Evolutionary conservation across 2,329 filamentous ascomycete species (phyloP).

Genomic region (Hirsutella rhossiliensis): DNA sequence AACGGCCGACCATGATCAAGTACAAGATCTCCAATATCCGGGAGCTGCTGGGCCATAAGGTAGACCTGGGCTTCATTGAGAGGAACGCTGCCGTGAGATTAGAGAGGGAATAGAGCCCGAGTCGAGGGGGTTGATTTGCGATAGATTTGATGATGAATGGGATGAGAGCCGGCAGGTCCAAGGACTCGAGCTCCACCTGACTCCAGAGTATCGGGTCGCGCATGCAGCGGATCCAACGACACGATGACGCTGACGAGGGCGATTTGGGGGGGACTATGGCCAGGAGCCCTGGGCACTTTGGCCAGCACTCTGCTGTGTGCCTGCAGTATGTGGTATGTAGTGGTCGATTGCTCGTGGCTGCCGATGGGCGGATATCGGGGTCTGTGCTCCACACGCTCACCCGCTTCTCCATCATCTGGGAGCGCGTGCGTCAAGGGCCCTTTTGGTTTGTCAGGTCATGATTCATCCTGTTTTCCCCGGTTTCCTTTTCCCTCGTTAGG

Average conservation of each 20-base stretch:
- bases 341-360: background rate
- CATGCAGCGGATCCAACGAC: background rate
- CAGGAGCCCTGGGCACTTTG: too few relatives aligned
- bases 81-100: constrained; percentile 82
- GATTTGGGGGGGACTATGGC: background rate
- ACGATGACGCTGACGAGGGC: background rate
- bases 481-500: too few relatives aligned
- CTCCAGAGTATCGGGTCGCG: background rate
- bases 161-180: background rate
- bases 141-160: background rate
- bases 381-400: background rate
- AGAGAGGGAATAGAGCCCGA: constrained; percentile 59
- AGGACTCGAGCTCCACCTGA: background rate
- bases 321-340: too few relatives aligned
- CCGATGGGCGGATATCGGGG: background rate
- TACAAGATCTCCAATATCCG: constrained; percentile 83
- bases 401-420: too few relatives aligned
- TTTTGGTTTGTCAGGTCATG: background rate
- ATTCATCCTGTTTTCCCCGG: too few relatives aligned
- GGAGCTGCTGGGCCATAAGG: constrained; percentile 87
- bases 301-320: too few relatives aligned
- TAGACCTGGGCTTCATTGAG: constrained; percentile 87
- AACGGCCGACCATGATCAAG: constrained; percentile 97
- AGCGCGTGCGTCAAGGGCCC: too few relatives aligned
- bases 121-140: background rate